Base-by-base conservation (phyloP, 257 asterid genomes). In the Asclepias syriaca region DNA sequence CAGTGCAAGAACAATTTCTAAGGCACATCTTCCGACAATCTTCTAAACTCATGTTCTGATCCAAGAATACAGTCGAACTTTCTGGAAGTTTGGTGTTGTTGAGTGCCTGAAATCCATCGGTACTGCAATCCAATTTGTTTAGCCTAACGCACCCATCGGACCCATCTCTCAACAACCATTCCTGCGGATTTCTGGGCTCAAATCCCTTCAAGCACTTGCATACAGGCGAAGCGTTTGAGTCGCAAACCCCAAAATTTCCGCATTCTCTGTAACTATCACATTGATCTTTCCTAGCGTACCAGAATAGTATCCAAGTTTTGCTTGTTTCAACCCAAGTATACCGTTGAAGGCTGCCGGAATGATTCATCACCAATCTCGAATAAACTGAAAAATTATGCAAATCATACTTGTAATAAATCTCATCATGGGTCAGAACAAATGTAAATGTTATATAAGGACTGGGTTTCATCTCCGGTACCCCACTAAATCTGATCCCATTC, bases 381-480 rank as follows among this genome's bases (percentile, higher is more conserved):
- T 83, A 88, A 16, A 88, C 81, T 0, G 93, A 83, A 13, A 69
- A 48, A 55, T 88, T 89, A 5, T 77, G 68, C 45, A 88, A 11
- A 8, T 59, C 51, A 61, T 79, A 93, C 1, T 85, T 77, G 19
- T 93, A 93, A 6, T 21, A 77, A 0, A 89, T 78, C 65, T 87
- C 87, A 21, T 81, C 71, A 4, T 70, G 75, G 11, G 51, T 70
- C 65, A 71, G 66, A 27, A 74, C 80, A 76, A 93, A 91, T 0
- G 56, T 37, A 40, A 91, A 93, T 0, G 86, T 37, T 39, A 89
- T 58, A 13, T 79, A 48, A 0, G 88, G 76, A 24, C 73, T 78
- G 0, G 93, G 72, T 8, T 84, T 83, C 98, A 93, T 93, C 64
- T 89, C 96, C 0, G 98, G 98, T 2, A 91, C 98, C 3, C 98